These are phyloP conservation scores for Penicillium sp. DNA, from an alignment of 2,329 filamentous ascomycete genomes.

Conservation along the genomic window DNA sequence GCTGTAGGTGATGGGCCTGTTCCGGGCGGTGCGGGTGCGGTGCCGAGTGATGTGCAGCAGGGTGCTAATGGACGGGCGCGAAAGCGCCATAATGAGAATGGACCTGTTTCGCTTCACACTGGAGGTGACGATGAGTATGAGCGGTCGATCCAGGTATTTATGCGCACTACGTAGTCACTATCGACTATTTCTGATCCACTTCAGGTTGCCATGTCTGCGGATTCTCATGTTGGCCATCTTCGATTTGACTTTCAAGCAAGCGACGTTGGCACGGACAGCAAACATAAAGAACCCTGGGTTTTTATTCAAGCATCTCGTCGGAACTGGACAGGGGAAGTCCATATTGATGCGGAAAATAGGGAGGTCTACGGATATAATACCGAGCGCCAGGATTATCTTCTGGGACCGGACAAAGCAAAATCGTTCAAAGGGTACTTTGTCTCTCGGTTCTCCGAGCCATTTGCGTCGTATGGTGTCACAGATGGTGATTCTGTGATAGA, in stretches of 20 bases:
- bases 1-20: slow-evolving; percentile 35
- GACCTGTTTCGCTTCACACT: not conserved
- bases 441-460: slow-evolving; percentile 48
- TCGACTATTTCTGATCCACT: not conserved
- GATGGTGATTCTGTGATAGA: slow-evolving; percentile 30
- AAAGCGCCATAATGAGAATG: slow-evolving; percentile 29
- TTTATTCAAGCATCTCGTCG: slow-evolving; percentile 47
- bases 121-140: not conserved
- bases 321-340: slow-evolving; percentile 49
- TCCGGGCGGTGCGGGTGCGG: slow-evolving; percentile 43
- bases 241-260: slow-evolving; percentile 41
- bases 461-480: slow-evolving; percentile 40
- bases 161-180: not conserved
- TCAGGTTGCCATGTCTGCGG: slow-evolving; percentile 43
- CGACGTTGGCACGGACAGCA: not conserved
- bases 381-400: slow-evolving; percentile 48
- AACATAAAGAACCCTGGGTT: slow-evolving; percentile 36
- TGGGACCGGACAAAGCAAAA: slow-evolving; percentile 45
- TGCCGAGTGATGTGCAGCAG: slow-evolving; percentile 36
- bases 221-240: slow-evolving; percentile 45
- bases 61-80: slow-evolving; percentile 45
- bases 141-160: slow-evolving; percentile 15
- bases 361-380: slow-evolving; percentile 49
- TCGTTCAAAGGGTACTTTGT: slow-evolving; percentile 50
- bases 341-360: slow-evolving; percentile 36